Conservation (phyloP, 75 land plant species). For the Pinus albicaulis region DNA sequence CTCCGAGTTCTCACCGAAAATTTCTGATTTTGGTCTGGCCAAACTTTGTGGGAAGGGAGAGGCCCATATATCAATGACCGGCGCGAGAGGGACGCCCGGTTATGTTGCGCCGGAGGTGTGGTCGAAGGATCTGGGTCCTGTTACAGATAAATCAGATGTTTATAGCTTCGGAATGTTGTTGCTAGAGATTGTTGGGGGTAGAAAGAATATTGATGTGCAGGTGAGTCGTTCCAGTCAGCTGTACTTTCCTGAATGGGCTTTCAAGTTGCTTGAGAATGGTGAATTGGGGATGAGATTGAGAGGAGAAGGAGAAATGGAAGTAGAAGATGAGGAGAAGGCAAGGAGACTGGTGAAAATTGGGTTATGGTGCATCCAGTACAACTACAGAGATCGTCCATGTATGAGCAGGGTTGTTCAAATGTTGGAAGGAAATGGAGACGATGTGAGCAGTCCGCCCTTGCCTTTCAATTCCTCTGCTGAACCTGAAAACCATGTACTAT, state of each 20-base stretch:
- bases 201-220: conserved; percentile 8
- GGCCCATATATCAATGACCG: conserved; percentile 10
- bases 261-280: neutral
- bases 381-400: conserved; percentile 11
- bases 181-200: conserved; percentile 20
- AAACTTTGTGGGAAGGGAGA: conserved; percentile 12
- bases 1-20: conserved; percentile 19
- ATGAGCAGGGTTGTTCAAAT: conserved; percentile 23
- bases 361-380: conserved; percentile 21
- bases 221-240: neutral
- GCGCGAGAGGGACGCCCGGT: conserved; percentile 17
- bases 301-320: neutral
- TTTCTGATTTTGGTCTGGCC: conserved; percentile 37
- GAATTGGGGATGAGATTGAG: neutral
- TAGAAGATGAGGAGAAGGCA: neutral
- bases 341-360: conserved; percentile 7
- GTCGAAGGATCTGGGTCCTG: neutral
- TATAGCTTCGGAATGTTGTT: conserved; percentile 34
- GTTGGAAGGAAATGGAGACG: conserved; percentile 13
- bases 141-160: conserved; percentile 22
- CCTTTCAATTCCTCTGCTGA: conserved; percentile 10
- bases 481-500: neutral
- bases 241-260: conserved; percentile 2
- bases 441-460: conserved; percentile 1
- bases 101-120: conserved; percentile 28